A percentile compares a stretch with the other conserved stretches of the same genome.
Evolutionary conservation across 257 asterid genomes (phyloP).

Genomic region (Scutellaria galericulata): DNA sequence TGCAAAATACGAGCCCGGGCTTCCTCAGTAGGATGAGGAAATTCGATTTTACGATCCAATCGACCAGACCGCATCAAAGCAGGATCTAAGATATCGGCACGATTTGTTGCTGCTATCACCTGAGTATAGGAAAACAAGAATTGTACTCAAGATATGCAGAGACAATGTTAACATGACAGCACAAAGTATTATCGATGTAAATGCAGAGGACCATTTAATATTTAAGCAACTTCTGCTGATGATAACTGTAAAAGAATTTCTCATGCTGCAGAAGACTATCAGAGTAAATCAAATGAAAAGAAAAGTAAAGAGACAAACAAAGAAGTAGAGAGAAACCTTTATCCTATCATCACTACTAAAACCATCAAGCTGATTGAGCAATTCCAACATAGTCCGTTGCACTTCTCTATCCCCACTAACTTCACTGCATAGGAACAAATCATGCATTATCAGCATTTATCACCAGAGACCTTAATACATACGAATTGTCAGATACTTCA

Average conservation of each 20-base stretch:
- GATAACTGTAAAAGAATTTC: not conserved
- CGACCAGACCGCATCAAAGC: slow-evolving; percentile 96
- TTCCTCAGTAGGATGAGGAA: slow-evolving; percentile 58
- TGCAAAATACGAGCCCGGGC: slow-evolving; percentile 87
- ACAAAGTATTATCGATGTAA: not conserved
- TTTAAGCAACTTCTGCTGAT: not conserved
- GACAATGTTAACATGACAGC: not conserved
- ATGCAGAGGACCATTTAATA: not conserved
- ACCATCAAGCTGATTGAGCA: slow-evolving; percentile 96
- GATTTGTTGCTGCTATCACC: slow-evolving; percentile 97
- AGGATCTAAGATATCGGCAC: slow-evolving; percentile 97
- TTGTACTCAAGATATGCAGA: not conserved
- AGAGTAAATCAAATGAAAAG: not conserved
- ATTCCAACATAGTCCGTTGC: slow-evolving; percentile 87
- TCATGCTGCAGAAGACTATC: slow-evolving; percentile 23
- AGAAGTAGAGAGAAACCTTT: slow-evolving; percentile 46
- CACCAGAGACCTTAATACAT: slow-evolving; percentile 18
- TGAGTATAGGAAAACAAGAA: slow-evolving; percentile 32
- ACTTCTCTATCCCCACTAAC: slow-evolving; percentile 96
- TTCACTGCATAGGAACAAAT: slow-evolving; percentile 62
- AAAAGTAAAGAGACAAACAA: not conserved
- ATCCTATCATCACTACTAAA: slow-evolving; percentile 91
- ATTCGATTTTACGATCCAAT: slow-evolving; percentile 91
- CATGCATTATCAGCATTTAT: slow-evolving; percentile 16
- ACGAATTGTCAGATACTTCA: not conserved